A percentile compares a stretch with the other conserved stretches of the same genome.
phyloP scores from a whole-genome alignment of 352 stramenopile species.

The Phytopythium delawarense region DNA sequence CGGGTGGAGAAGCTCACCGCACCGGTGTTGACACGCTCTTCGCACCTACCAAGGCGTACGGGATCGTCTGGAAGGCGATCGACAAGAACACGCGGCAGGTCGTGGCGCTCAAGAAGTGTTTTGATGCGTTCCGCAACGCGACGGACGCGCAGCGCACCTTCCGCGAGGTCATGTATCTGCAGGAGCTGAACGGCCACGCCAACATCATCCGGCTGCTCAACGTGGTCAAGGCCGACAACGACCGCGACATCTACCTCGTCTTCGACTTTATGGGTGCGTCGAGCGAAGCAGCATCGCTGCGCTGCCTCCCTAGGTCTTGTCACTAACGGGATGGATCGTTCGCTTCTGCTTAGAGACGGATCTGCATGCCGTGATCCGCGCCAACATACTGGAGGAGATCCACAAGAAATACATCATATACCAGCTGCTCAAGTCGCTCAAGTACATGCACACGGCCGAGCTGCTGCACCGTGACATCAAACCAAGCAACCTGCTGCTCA shows the following conservation, averaged over 20 bases:
- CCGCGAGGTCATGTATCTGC: slow-evolving; percentile 95
- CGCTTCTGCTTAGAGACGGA: slow-evolving; percentile 83
- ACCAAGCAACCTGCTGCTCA: slow-evolving; percentile 94
- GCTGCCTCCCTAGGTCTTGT: neutral
- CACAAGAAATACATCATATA: slow-evolving; percentile 98
- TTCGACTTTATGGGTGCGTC: slow-evolving; percentile 94
- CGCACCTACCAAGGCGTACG: slow-evolving; percentile 74
- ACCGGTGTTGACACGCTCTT: neutral
- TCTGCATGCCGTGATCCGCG: slow-evolving; percentile 93
- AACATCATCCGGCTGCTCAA: slow-evolving; percentile 95
- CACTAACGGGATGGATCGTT: neutral
- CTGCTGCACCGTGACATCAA: slow-evolving; percentile 97
- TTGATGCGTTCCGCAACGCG: slow-evolving; percentile 95
- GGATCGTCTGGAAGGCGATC: slow-evolving; percentile 96
- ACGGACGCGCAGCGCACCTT: slow-evolving; percentile 95
- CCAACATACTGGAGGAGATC: slow-evolving; percentile 94
- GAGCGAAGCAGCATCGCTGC: neutral
- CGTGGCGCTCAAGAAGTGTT: slow-evolving; percentile 96
- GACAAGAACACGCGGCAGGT: slow-evolving; percentile 89
- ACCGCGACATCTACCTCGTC: slow-evolving; percentile 95
- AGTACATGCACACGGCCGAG: slow-evolving; percentile 95
- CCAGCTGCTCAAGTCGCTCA: slow-evolving; percentile 94
- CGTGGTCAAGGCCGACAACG: slow-evolving; percentile 94
- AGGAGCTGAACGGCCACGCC: slow-evolving; percentile 88
- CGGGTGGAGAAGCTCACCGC: neutral